phyloP scores from a whole-genome alignment of 257 asterid genomes.

The Solanum pinnatisectum region DNA sequence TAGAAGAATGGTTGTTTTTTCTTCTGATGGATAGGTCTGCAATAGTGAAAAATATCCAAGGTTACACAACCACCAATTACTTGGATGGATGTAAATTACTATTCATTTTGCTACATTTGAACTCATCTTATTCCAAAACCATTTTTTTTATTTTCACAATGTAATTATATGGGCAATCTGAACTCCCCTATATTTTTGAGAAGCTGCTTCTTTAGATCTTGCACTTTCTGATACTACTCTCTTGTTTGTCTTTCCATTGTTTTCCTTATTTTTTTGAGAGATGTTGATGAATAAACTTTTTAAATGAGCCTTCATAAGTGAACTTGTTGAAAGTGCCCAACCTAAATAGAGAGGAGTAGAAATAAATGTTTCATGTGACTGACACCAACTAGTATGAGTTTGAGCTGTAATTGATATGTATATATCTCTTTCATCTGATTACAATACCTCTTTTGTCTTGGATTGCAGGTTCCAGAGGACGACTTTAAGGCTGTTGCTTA shows the following conservation, averaged over 20 bases:
- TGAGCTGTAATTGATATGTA: neutral
- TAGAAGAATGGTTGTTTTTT: neutral
- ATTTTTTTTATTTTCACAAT: neutral
- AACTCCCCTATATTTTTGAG: neutral
- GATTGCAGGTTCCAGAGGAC: neutral
- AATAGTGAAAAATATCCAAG: neutral
- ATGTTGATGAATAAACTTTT: neutral
- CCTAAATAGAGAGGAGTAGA: neutral
- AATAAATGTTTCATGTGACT: neutral
- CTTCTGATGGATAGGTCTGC: neutral
- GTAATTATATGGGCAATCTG: neutral
- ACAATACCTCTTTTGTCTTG: neutral
- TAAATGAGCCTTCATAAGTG: neutral
- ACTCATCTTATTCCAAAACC: neutral
- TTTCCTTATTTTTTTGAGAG: neutral
- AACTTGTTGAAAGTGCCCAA: neutral
- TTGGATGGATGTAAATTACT: neutral
- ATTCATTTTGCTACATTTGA: neutral
- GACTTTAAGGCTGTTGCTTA: neutral
- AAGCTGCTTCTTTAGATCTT: neutral
- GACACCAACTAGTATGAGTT: neutral
- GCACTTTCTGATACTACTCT: neutral
- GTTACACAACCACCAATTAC: neutral
- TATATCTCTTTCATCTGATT: neutral
- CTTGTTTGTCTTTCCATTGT: neutral